Evolutionary conservation across 2,329 filamentous ascomycete species (phyloP), one percentile per base, ranked within the genome.

Genomic region (Colletotrichum paranaense): DNA sequence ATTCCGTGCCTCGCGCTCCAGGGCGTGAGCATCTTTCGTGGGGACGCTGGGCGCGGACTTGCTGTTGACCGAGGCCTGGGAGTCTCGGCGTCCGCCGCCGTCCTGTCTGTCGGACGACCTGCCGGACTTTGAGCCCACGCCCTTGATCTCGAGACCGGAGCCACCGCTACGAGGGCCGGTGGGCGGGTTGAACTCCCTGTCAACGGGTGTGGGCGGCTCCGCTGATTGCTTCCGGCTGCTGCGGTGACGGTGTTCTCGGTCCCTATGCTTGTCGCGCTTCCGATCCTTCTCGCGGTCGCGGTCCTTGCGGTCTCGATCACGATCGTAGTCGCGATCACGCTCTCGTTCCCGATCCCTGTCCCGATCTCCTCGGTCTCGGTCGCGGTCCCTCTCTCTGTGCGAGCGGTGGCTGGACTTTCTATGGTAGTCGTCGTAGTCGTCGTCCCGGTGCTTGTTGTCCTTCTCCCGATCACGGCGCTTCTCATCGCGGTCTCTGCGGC

Each of bases 1-100:
- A 78, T 92, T 88, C 19, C 91, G 85, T 14, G 89, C 89, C 79
- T 93, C 92, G 26, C 92, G 90, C 81, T 94, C 92, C 0, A 92
- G 84, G 1, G 92, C 92, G 80, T 94, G 92, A n/a, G 90, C 87
- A 75, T 93, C 91, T 72, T 85, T 86, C 52, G 76, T 55, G 32
- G 75, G 63, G 32, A 77, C 62, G 58, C 65, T 68, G 53, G 62
- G 75, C 30, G 63, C 60, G n/a, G 35, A 76, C 62, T 72, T 80
- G 78, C 68, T 77, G 62, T 76, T 63, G 66, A 75, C 62, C 46
- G 81, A 82, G 7, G 81, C 77, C 69, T 83, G 81, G 4, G 84
- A 84, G 56, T 79, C 78, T 24, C 83, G 82, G 32, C 85, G 82
- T 58, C 81, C 77, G 28, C 76, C 59, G 32, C 76, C 59, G 32